These are phyloP conservation scores for Globisporangium parvum DNA, from an alignment of 352 stramenopile species.

Conservation along the genomic window DNA sequence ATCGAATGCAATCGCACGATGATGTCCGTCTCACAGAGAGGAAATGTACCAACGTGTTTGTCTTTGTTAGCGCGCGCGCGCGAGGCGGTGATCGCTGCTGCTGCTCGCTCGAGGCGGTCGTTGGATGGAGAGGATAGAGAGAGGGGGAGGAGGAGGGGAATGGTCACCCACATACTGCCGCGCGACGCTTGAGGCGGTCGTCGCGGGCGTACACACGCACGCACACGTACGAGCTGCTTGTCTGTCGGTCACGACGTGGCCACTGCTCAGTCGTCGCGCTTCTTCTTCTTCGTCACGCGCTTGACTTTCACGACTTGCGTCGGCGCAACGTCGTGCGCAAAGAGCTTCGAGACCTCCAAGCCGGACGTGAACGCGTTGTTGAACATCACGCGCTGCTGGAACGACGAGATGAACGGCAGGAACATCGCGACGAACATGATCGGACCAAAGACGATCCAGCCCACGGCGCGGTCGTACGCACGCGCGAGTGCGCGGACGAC, in stretches of 20 bases:
- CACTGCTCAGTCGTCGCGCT: constrained; percentile 60
- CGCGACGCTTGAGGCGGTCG: too few species aligned
- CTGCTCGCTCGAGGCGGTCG: too few species aligned
- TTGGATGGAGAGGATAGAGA: too few species aligned
- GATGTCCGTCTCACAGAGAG: too few species aligned
- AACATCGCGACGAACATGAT: constrained; percentile 95
- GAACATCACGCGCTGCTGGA: constrained; percentile 89
- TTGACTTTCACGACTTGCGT: constrained; percentile 84
- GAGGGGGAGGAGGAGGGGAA: neutral
- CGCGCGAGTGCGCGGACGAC: constrained; percentile 71
- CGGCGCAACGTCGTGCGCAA: constrained; percentile 77
- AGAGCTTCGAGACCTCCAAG: constrained; percentile 86
- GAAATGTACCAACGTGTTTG: too few species aligned
- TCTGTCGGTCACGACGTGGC: neutral
- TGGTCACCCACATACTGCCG: neutral
- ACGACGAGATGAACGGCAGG: constrained; percentile 81
- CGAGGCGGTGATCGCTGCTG: too few species aligned
- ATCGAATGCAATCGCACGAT: constrained; percentile 7
- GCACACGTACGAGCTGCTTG: neutral
- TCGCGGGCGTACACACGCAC: constrained; percentile 2
- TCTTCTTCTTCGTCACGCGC: constrained; percentile 87
- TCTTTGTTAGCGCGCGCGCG: too few species aligned
- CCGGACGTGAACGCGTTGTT: constrained; percentile 88
- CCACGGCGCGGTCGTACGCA: constrained; percentile 67
- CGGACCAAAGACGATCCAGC: constrained; percentile 91